A percentile compares a stretch with the other conserved stretches of the same genome.
phyloP scores from a whole-genome alignment of 257 asterid species.

The Gentiana dahurica region DNA sequence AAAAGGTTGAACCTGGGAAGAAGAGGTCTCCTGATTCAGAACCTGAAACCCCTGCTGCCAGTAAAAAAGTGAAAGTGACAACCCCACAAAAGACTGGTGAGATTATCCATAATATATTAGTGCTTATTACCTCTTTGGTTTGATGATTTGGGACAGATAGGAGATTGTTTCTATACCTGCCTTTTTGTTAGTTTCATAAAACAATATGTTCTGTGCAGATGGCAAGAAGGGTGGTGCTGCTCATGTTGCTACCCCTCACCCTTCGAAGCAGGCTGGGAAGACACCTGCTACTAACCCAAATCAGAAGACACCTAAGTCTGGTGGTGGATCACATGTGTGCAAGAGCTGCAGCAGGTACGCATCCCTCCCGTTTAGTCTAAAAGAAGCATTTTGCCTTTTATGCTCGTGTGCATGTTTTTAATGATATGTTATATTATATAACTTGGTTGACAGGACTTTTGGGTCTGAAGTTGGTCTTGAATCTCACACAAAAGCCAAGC shows the following conservation, averaged over 20 bases:
- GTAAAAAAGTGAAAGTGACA: conserved; percentile 55
- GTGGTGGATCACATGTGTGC: conserved; percentile 42
- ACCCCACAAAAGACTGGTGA: conserved; percentile 86
- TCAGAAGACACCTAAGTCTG: conserved; percentile 53
- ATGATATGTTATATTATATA: too few species aligned
- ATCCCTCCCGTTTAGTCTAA: neutral
- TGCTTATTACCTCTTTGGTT: too few species aligned
- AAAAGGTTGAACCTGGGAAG: conserved; percentile 42
- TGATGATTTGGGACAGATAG: too few species aligned
- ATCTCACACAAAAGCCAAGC: conserved; percentile 69
- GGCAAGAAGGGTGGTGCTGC: conserved; percentile 53
- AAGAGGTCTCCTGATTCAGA: conserved; percentile 46
- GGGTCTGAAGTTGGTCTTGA: conserved; percentile 43
- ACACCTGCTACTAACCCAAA: conserved; percentile 47
- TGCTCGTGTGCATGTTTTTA: too few species aligned
- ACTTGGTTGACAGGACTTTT: conserved; percentile 32
- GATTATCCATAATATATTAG: too few species aligned
- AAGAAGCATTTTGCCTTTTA: neutral
- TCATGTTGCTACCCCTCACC: conserved; percentile 92
- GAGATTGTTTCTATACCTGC: neutral
- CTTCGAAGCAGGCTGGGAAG: conserved; percentile 66
- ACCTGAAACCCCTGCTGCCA: conserved; percentile 52
- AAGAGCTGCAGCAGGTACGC: conserved; percentile 49
- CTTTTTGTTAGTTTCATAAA: neutral
- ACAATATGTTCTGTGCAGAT: conserved; percentile 25